phyloP scores from a whole-genome alignment of 2,329 filamentous ascomycete species.

The Didymella segeticola region DNA sequence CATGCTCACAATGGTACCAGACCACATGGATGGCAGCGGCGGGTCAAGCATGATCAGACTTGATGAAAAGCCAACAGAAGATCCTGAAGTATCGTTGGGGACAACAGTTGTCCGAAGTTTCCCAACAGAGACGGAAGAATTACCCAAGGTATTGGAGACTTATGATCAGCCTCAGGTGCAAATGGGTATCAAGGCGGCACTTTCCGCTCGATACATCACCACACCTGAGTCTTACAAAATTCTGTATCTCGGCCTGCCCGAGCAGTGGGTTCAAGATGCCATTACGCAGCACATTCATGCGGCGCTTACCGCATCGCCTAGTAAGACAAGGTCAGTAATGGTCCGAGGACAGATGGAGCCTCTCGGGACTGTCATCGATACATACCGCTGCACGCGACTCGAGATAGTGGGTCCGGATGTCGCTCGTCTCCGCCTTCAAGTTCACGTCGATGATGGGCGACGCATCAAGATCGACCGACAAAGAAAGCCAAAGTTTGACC shows the following conservation, averaged over 20 bases:
- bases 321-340: slow-evolving; percentile 44
- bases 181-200: slow-evolving; percentile 36
- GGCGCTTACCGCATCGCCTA: slow-evolving; percentile 40
- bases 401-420: slow-evolving; percentile 14
- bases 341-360: slow-evolving; percentile 44
- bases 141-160: slow-evolving; percentile 33
- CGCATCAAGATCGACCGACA: slow-evolving; percentile 29
- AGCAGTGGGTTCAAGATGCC: slow-evolving; percentile 40
- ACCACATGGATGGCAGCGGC: slow-evolving; percentile 33
- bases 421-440: not conserved
- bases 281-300: slow-evolving; percentile 40
- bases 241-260: slow-evolving; percentile 41
- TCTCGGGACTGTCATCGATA: slow-evolving; percentile 37
- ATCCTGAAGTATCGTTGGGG: slow-evolving; percentile 22
- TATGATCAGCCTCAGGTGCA: slow-evolving; percentile 39
- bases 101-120: slow-evolving; percentile 34
- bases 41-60: slow-evolving; percentile 30
- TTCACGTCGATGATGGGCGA: slow-evolving; percentile 30
- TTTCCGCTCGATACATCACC: slow-evolving; percentile 34
- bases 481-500: slow-evolving; percentile 29
- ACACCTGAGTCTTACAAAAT: slow-evolving; percentile 41
- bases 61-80: slow-evolving; percentile 29
- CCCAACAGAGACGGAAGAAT: slow-evolving; percentile 26
- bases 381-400: slow-evolving; percentile 36
- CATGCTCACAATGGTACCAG: slow-evolving; percentile 38